Evolutionary conservation across 768 basidiomycete genomes (phyloP).

Genomic region (Lyophyllum shimeji): DNA sequence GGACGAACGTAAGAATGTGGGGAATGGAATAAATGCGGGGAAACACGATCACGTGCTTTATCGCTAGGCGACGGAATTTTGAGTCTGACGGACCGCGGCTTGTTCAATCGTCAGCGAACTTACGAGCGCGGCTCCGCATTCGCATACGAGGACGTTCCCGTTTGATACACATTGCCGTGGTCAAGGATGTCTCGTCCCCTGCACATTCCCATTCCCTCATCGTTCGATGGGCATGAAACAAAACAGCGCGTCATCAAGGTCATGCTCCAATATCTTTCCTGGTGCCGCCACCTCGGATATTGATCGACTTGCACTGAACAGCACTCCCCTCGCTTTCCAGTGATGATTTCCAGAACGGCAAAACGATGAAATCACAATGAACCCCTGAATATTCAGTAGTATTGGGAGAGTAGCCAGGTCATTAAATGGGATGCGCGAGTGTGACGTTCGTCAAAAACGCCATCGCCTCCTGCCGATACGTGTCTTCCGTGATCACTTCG

Average conservation of each 20-base stretch:
- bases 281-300: neutral
- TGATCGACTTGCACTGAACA: neutral
- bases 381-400: no score
- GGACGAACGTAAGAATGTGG: no score
- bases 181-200: no score
- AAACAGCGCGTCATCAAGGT: neutral
- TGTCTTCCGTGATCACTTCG: constrained; percentile 36
- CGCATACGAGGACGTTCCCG: no score
- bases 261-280: neutral
- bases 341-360: neutral
- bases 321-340: neutral
- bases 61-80: no score
- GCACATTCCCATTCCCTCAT: neutral
- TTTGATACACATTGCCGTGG: no score
- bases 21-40: no score
- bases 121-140: no score
- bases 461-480: constrained; percentile 41
- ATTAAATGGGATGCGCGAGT: constrained; percentile 30
- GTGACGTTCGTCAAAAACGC: constrained; percentile 33
- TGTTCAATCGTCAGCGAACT: no score
- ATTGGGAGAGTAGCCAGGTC: no score
- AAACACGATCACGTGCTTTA: no score
- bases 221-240: neutral
- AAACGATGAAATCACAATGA: neutral
- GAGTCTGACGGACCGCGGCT: no score